phyloP scores from a whole-genome alignment of 768 basidiomycete genomes.

The Pleurotus giganteus region DNA sequence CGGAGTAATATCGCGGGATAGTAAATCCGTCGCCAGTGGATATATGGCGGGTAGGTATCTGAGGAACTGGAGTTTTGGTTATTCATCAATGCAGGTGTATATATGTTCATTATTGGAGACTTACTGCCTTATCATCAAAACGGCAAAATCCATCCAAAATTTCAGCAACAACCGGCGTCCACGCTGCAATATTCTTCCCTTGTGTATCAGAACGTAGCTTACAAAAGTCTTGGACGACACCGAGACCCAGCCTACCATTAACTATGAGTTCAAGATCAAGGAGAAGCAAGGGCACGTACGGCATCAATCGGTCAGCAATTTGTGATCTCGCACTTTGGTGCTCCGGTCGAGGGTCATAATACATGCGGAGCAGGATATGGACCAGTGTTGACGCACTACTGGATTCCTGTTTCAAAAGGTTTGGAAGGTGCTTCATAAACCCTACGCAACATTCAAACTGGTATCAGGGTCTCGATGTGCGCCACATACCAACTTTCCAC shows the following conservation, averaged over 20 bases:
- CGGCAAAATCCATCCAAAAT: conserved; percentile 86
- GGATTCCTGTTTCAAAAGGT: conserved; percentile 96
- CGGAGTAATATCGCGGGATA: conserved; percentile 77
- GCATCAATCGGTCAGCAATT: conserved; percentile 70
- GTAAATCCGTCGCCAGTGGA: conserved; percentile 81
- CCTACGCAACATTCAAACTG: conserved; percentile 42
- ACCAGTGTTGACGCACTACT: conserved; percentile 95
- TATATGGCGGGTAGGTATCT: conserved; percentile 89
- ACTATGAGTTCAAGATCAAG: conserved; percentile 11
- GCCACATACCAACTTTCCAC: conserved; percentile 96
- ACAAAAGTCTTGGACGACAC: conserved; percentile 88
- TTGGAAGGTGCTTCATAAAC: conserved; percentile 99
- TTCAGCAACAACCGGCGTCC: conserved; percentile 99
- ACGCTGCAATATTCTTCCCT: conserved; percentile 91
- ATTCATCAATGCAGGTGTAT: not conserved
- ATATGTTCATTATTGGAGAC: conserved; percentile 26
- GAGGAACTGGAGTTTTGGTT: conserved; percentile 60
- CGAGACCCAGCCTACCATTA: conserved; percentile 69
- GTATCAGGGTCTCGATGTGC: not conserved
- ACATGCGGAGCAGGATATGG: conserved; percentile 90
- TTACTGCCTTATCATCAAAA: conserved; percentile 88
- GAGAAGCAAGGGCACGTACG: conserved; percentile 42
- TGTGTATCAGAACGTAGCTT: conserved; percentile 88
- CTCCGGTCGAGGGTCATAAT: conserved; percentile 85
- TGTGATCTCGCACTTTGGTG: conserved; percentile 82